A percentile compares a stretch with the other conserved stretches of the same genome.
Conservation (phyloP, 2,329 filamentous ascomycete species). For the Achaetomium macrosporum region DNA sequence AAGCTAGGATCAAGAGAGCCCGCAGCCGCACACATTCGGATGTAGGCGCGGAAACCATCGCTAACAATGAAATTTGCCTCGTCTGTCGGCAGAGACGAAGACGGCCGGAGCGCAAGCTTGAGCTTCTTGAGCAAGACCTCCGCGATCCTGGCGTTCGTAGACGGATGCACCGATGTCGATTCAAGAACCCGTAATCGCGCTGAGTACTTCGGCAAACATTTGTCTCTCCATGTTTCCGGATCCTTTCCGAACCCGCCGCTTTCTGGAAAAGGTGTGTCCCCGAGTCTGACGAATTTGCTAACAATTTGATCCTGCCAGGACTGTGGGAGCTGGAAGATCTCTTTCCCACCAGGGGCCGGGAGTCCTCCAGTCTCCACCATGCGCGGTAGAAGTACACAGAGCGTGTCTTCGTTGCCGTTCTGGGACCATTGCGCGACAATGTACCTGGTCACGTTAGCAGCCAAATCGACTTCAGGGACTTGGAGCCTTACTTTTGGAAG, state of each 20-base stretch:
- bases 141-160: slow-evolving; percentile 60
- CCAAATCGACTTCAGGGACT: neutral
- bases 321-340: slow-evolving; percentile 53
- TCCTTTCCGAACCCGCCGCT: slow-evolving; percentile 57
- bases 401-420: slow-evolving; percentile 56
- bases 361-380: slow-evolving; percentile 55
- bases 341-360: slow-evolving; percentile 45
- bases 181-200: slow-evolving; percentile 59
- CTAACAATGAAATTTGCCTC: slow-evolving; percentile 69
- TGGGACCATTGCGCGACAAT: slow-evolving; percentile 68
- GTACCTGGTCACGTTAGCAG: slow-evolving; percentile 50
- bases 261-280: slow-evolving; percentile 60
- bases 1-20: slow-evolving; percentile 53
- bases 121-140: slow-evolving; percentile 61
- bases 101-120: slow-evolving; percentile 57
- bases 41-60: slow-evolving; percentile 67
- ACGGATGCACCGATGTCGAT: slow-evolving; percentile 57
- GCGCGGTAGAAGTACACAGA: slow-evolving; percentile 63
- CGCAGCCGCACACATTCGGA: slow-evolving; percentile 57
- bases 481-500: slow-evolving; percentile 63
- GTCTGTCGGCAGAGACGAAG: slow-evolving; percentile 52
- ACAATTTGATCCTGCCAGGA: slow-evolving; percentile 70
- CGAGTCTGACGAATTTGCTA: slow-evolving; percentile 60
- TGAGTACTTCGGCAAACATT: slow-evolving; percentile 62
- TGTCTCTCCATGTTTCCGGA: slow-evolving; percentile 55